These are phyloP conservation scores for Sesbania bispinosa DNA, from an alignment of 306 rosid genomes.

Conservation along the genomic window DNA sequence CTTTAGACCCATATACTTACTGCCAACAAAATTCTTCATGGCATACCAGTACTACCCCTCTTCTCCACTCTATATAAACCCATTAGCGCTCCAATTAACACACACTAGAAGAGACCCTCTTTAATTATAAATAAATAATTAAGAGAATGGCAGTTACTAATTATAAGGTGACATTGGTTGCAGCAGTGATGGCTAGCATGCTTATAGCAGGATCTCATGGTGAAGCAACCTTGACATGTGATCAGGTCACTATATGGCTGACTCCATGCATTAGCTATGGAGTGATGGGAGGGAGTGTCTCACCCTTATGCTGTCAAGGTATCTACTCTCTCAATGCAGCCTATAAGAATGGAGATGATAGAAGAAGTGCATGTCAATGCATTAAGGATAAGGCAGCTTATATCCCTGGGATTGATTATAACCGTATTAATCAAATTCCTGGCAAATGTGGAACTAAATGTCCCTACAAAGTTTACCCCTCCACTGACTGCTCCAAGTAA, in stretches of 20 bases:
- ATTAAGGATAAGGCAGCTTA: slow-evolving; percentile 37
- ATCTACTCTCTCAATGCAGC: slow-evolving; percentile 43
- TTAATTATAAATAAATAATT: too few relatives aligned
- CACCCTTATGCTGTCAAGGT: slow-evolving; percentile 58
- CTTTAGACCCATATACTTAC: too few relatives aligned
- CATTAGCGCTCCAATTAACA: too few relatives aligned
- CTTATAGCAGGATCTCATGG: not conserved
- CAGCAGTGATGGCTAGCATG: slow-evolving; percentile 27
- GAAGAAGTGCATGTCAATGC: slow-evolving; percentile 52
- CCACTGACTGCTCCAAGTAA: slow-evolving; percentile 58
- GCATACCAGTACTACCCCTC: too few relatives aligned
- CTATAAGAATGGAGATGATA: slow-evolving; percentile 29
- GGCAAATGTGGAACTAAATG: slow-evolving; percentile 41
- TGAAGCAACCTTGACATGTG: slow-evolving; percentile 43
- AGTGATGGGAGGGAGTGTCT: slow-evolving; percentile 50
- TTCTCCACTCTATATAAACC: too few relatives aligned
- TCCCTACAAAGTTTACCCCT: slow-evolving; percentile 61
- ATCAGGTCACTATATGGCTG: slow-evolving; percentile 37
- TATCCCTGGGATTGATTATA: slow-evolving; percentile 51
- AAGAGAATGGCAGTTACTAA: not conserved
- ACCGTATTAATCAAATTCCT: slow-evolving; percentile 30
- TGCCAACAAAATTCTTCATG: too few relatives aligned
- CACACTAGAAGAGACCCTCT: too few relatives aligned
- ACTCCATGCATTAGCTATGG: slow-evolving; percentile 61
- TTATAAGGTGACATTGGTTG: slow-evolving; percentile 10